Conservation (phyloP, 1,284 basidiomycete species). For the Ceratobasidium sp. region DNA sequence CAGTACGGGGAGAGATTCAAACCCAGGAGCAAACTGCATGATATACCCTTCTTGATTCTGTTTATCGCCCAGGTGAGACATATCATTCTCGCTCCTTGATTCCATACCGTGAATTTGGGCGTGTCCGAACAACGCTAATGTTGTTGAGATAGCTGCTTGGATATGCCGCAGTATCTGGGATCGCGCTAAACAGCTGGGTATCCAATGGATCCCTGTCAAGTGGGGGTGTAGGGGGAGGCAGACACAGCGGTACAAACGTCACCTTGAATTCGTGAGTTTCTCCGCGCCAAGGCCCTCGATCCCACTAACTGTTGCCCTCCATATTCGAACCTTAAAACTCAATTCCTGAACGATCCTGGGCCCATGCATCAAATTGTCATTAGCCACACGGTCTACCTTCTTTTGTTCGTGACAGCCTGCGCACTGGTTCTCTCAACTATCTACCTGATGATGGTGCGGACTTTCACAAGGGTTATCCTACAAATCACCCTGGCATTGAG, state of each 20-base stretch:
- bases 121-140: neutral
- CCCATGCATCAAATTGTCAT: conserved; percentile 39
- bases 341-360: conserved; percentile 46
- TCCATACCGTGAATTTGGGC: neutral
- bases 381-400: conserved; percentile 66
- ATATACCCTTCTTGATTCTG: conserved; percentile 72
- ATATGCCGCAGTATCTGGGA: conserved; percentile 70
- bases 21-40: conserved; percentile 58
- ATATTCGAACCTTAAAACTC: neutral
- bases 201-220: conserved; percentile 65
- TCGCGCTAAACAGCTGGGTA: conserved; percentile 69
- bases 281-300: neutral
- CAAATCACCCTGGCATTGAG: conserved; percentile 78
- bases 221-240: conserved; percentile 65
- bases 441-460: conserved; percentile 66
- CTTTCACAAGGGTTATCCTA: conserved; percentile 81
- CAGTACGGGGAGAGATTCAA: conserved; percentile 34
- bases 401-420: conserved; percentile 69
- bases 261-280: conserved; percentile 65
- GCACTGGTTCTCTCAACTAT: conserved; percentile 60
- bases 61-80: conserved; percentile 69
- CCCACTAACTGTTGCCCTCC: too few species aligned
- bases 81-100: conserved; percentile 31
- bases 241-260: conserved; percentile 56
- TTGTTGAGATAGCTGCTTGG: conserved; percentile 61